These are phyloP conservation scores for Erysiphe pulchra DNA, from an alignment of 2,329 filamentous ascomycete species.

Conservation along the genomic window DNA sequence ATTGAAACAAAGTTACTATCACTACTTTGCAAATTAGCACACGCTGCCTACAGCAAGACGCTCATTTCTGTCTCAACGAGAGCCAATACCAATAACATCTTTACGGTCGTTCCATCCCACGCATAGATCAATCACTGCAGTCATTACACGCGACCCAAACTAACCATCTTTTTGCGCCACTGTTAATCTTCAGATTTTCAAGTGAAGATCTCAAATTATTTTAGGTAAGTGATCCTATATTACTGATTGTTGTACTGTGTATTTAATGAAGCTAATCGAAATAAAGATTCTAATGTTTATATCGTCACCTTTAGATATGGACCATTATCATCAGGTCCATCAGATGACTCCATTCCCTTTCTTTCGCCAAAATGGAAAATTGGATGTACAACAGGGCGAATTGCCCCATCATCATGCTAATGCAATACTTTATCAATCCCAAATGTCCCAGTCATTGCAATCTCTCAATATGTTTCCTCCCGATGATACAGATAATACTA, in stretches of 20 bases:
- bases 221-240: too few species aligned
- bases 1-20: too few species aligned
- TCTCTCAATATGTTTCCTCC: constrained; percentile 38
- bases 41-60: too few species aligned
- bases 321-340: constrained; percentile 12
- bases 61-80: too few species aligned
- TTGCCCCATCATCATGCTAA: constrained; percentile 33
- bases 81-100: too few species aligned
- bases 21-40: too few species aligned
- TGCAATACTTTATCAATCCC: constrained; percentile 21
- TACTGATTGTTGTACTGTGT: background rate
- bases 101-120: too few species aligned
- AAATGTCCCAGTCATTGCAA: constrained; percentile 29
- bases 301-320: constrained; percentile 10
- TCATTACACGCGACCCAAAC: too few species aligned
- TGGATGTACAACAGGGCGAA: constrained; percentile 47
- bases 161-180: too few species aligned
- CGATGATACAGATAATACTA: constrained; percentile 38
- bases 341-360: constrained; percentile 35
- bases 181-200: too few species aligned
- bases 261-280: background rate
- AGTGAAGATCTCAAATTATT: too few species aligned
- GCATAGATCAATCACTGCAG: too few species aligned
- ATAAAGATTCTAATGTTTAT: background rate
- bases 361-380: constrained; percentile 69